Evolutionary conservation across 257 asterid species (phyloP), one percentile per base, ranked within the genome.

Genomic region (Nicotiana otophora): DNA sequence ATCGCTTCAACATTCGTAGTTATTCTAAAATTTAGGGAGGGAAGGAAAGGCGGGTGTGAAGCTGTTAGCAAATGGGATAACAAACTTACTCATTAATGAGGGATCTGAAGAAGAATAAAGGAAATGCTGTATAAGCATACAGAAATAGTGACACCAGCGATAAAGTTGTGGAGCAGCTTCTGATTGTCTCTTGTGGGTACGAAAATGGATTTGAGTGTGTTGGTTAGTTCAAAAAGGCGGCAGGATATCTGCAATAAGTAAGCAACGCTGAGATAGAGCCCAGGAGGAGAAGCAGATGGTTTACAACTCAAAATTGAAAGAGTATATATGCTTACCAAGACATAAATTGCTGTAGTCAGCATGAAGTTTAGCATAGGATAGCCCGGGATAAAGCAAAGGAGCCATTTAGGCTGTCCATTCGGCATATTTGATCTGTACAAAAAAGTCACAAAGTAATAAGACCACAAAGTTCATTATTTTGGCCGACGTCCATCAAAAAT

Each of bases 381-480:
- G 80, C 93, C 97, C 30, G 98, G 98, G 87, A 96, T 92, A 69
- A 96, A 90, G 7, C 85, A 92, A 51, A 96, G 98, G 36, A 96
- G 91, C 99, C 98, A 94, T 87, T 96, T 96, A 58, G 99, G 99
- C 88, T 96, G 99, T 85, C 99, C 99, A 88, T 94, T 92, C 17
- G 98, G 93, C 85, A 79, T 72, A 87, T 94, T 91, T 88, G 98
- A 92, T 84, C 99, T 96, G 97, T 88, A 85, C 39, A 81, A 61
- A 80, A 19, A 36, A 60, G 19, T 4, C 42, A 66, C 68, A 28
- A 33, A 31, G 61, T 1, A 72, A 42, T 46, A 48, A 74, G 63
- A 26, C 42, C 80, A 14, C 63, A n/a, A 48, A 48, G 42, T 57
- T 57, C 63, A 57, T 16, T 57, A 57, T 17, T 57, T 57, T 57